Percentiles rank a stretch among this genome's conserved stretches.
These are phyloP conservation scores for Suillus hirtellus DNA, from an alignment of 768 basidiomycete species.

Conservation along the genomic window DNA sequence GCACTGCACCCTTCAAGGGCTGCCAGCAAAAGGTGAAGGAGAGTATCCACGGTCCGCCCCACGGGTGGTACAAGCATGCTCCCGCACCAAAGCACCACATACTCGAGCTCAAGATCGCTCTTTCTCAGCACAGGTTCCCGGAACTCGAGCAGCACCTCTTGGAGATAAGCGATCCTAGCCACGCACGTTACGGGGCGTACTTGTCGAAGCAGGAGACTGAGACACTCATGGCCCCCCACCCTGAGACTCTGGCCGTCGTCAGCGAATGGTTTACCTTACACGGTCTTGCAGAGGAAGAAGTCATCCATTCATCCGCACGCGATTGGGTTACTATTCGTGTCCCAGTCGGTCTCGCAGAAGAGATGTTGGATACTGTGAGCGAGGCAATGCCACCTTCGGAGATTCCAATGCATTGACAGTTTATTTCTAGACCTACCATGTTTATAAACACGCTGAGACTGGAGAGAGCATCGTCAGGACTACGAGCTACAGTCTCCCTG, in stretches of 20 bases:
- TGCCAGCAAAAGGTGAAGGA: conserved; percentile 47
- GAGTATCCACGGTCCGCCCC: conserved; percentile 42
- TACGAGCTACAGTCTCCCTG: conserved; percentile 68
- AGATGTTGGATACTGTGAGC: conserved; percentile 69
- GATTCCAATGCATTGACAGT: neutral
- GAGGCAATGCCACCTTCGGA: neutral
- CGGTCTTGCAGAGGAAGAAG: conserved; percentile 48
- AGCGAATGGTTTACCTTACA: conserved; percentile 61
- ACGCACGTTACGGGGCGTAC: conserved; percentile 54
- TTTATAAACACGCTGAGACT: conserved; percentile 55
- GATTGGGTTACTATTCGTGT: conserved; percentile 69
- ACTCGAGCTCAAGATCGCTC: conserved; percentile 59
- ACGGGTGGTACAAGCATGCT: conserved; percentile 47
- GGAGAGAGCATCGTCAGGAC: conserved; percentile 63
- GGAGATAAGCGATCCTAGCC: conserved; percentile 59
- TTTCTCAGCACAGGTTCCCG: conserved; percentile 53
- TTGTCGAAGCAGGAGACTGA: conserved; percentile 70
- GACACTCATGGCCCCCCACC: conserved; percentile 56
- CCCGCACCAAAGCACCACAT: conserved; percentile 44
- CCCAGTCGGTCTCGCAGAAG: conserved; percentile 59
- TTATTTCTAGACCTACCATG: conserved; percentile 52
- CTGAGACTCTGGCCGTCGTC: conserved; percentile 52
- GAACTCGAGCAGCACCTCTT: conserved; percentile 51
- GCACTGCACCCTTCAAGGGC: conserved; percentile 13
- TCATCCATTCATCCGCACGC: conserved; percentile 58